A percentile compares a stretch with the other conserved stretches of the same genome.
phyloP scores from a whole-genome alignment of 225 moss, liverwort and hornwort genomes.

The Bryoerythrophyllum caledonicum region DNA sequence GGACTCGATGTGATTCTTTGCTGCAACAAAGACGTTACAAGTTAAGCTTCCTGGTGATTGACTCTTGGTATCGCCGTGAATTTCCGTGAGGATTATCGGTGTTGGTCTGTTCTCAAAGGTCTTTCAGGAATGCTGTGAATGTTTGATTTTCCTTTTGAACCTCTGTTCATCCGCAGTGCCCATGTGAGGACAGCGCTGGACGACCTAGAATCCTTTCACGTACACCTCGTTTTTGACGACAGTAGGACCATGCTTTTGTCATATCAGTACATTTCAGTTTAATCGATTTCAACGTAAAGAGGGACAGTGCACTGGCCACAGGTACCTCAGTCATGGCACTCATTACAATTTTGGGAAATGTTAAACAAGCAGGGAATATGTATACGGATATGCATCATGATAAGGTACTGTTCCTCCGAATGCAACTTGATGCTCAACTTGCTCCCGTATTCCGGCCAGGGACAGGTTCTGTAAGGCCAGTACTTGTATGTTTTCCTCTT shows the following conservation, averaged over 20 bases:
- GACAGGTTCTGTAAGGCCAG: too few relatives aligned
- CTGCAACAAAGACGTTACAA: not conserved
- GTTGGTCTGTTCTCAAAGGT: not conserved
- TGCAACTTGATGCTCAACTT: not conserved
- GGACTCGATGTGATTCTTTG: conserved; percentile 19
- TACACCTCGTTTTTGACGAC: too few relatives aligned
- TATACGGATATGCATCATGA: not conserved
- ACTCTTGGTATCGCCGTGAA: not conserved
- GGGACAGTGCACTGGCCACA: not conserved
- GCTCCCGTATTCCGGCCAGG: not conserved
- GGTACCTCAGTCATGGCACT: not conserved
- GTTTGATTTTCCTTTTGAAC: not conserved
- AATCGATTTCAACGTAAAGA: not conserved
- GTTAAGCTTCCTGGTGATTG: not conserved
- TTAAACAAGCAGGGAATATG: not conserved
- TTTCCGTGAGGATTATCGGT: too few relatives aligned
- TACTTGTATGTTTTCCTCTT: too few relatives aligned
- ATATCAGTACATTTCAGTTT: too few relatives aligned
- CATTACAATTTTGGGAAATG: not conserved
- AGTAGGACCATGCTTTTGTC: too few relatives aligned
- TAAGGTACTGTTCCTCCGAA: not conserved
- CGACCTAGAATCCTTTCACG: not conserved
- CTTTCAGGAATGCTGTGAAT: not conserved
- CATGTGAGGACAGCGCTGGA: too few relatives aligned
- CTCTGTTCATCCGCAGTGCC: not conserved